Percentiles rank a stretch among this genome's conserved stretches.
phyloP scores from a whole-genome alignment of 352 stramenopile species.

The Thalassiosira ordinaria region DNA sequence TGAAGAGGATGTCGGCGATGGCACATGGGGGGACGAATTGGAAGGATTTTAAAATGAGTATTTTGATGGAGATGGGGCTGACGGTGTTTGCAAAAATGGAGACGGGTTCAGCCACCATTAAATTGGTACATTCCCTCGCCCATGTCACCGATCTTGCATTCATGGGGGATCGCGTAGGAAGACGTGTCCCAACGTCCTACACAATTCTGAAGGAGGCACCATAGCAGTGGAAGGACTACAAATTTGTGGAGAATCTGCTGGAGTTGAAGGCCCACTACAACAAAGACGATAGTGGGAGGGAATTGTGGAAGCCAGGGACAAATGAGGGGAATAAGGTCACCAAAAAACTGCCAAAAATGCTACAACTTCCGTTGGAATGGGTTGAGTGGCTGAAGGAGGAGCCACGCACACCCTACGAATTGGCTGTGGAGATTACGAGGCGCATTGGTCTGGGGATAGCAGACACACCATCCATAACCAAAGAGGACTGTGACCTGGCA shows the following conservation, averaged over 20 bases:
- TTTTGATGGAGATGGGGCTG: slow-evolving; percentile 5
- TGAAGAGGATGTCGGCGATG: background rate
- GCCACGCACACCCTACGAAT: slow-evolving; percentile 2
- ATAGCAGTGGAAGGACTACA: slow-evolving; percentile 1
- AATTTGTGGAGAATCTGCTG: background rate
- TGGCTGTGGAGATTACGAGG: slow-evolving; percentile 1
- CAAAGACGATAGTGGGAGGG: background rate
- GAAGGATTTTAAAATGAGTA: slow-evolving; percentile 1
- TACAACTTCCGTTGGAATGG: slow-evolving; percentile 2
- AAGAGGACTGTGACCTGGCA: background rate
- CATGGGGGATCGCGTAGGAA: background rate
- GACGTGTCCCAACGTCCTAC: background rate
- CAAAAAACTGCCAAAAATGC: slow-evolving; percentile 2
- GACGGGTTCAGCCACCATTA: background rate
- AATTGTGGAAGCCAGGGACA: background rate
- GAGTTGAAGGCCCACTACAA: slow-evolving; percentile 4
- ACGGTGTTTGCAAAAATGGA: slow-evolving; percentile 1
- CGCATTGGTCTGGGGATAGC: background rate
- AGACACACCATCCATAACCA: background rate
- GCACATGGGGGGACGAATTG: background rate
- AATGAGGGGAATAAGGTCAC: background rate
- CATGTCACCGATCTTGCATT: background rate
- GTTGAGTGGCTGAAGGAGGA: slow-evolving; percentile 2
- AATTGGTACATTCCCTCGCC: background rate
- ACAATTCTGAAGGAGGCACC: background rate